Evolutionary conservation across 176 grass and related monocot species (phyloP), one percentile per base, ranked within the genome.

Genomic region (Zizania latifolia): DNA sequence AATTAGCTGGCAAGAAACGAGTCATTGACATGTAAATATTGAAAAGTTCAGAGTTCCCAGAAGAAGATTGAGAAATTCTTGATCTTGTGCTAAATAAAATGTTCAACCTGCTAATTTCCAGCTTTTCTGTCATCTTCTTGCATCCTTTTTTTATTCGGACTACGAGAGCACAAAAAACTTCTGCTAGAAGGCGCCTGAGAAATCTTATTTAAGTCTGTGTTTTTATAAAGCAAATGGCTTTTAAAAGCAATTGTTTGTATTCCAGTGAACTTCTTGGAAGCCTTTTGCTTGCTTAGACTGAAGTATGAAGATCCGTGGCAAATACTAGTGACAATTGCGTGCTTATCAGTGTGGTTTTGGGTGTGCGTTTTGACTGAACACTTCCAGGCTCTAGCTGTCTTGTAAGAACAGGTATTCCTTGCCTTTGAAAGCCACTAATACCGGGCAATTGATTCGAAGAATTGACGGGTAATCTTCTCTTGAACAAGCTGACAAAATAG

Each of bases 101-200:
- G 72, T 45, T 2, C 68, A 35, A 23, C 16, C 10, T 71, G 19
- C n/a, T 45, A 17, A 6, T 27, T 41, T 50, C 44, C 9, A 41
- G 41, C 19, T 50, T 81, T 13, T 34, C 60, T 69, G 77, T 59
- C 53, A 62, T 80, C 46, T 71, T 70, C 14, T 53, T 19, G 34
- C 35, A 50, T 16, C 51, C 19, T 40, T 33, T 22, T 22, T 8
- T 7, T 64, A 21, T 77, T 29, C 8, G 14, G 22, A 55, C 37
- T 14, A 1, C 1, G 11, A 31, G 43, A 13, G 6, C 33, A n/a
- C n/a, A 44, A 6, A 68, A 55, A 56, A 36, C 59, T 15, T 19
- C 14, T 15, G 45, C 26, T n/a, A 8, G 22, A 32, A 60, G 51
- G 17, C 12, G 26, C 27, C 39, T 35, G 38, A 2, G 2, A 46